Evolutionary conservation across 140 eudicot species (phyloP).

Genomic region (Anethum foeniculum): DNA sequence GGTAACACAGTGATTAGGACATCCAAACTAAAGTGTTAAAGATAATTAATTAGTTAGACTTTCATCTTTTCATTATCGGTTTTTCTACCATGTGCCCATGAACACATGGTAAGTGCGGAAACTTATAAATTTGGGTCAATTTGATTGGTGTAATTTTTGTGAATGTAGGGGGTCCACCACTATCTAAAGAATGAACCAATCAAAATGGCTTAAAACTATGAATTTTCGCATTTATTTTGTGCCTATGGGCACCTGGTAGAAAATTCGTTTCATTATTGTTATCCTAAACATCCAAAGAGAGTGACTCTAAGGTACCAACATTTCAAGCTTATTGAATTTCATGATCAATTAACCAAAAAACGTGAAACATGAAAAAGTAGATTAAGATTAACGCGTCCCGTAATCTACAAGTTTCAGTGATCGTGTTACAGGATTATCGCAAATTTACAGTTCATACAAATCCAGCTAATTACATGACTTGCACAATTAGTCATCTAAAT

Average conservation of each 20-base stretch:
- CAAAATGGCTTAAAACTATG: too few species aligned
- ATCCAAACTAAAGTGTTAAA: not conserved
- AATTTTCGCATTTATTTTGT: too few species aligned
- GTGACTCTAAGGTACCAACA: not conserved
- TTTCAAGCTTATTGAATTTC: not conserved
- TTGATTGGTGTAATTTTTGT: too few species aligned
- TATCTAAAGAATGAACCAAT: too few species aligned
- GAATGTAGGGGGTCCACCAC: too few species aligned
- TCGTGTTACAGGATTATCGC: not conserved
- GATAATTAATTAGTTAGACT: not conserved
- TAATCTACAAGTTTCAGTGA: not conserved
- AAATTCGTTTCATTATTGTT: not conserved
- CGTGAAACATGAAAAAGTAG: not conserved
- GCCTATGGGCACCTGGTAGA: too few species aligned
- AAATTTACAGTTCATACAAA: not conserved
- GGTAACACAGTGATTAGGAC: not conserved
- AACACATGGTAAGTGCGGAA: too few species aligned
- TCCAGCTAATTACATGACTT: not conserved
- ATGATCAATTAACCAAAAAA: not conserved
- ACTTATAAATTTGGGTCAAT: too few species aligned
- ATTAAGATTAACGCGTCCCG: not conserved
- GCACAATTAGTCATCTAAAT: not conserved
- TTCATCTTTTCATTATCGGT: too few species aligned
- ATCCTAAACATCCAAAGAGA: not conserved
- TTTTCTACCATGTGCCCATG: too few species aligned